phyloP scores from a whole-genome alignment of 345 rosid species.

The Geranium rotundifolium region DNA sequence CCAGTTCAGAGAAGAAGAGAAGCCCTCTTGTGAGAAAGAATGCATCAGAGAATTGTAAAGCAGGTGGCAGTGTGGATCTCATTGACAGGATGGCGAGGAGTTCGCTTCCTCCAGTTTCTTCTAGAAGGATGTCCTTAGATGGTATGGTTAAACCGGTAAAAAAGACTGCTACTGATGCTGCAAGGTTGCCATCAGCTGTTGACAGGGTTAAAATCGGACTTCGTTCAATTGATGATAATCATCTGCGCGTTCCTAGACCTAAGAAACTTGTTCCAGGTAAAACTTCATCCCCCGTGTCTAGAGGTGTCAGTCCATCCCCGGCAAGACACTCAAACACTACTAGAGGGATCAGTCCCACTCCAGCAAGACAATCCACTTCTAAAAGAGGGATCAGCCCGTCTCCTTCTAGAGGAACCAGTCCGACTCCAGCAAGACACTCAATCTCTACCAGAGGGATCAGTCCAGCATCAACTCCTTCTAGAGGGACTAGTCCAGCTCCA shows the following conservation, averaged over 20 bases:
- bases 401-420: slow-evolving; percentile 17
- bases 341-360: slow-evolving; percentile 62
- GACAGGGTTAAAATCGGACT: slow-evolving; percentile 30
- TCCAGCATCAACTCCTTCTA: no score
- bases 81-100: slow-evolving; percentile 36
- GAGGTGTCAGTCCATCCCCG: slow-evolving; percentile 45
- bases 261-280: slow-evolving; percentile 41
- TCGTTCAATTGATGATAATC: slow-evolving; percentile 38
- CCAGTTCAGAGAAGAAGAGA: slow-evolving; percentile 73
- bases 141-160: slow-evolving; percentile 31
- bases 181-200: slow-evolving; percentile 26
- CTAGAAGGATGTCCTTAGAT: slow-evolving; percentile 42
- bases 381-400: slow-evolving; percentile 26
- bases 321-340: slow-evolving; percentile 62
- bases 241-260: slow-evolving; percentile 16
- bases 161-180: slow-evolving; percentile 46
- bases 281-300: slow-evolving; percentile 31
- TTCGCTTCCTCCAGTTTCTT: slow-evolving; percentile 28
- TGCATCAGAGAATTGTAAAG: slow-evolving; percentile 83
- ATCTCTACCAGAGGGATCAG: slow-evolving; percentile 15
- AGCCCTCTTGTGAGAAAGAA: slow-evolving; percentile 80
- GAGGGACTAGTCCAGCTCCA: background rate
- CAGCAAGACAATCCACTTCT: slow-evolving; percentile 38
- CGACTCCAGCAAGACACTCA: slow-evolving; percentile 49
- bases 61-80: slow-evolving; percentile 58